Evolutionary conservation across 2,329 filamentous ascomycete genomes (phyloP).

Genomic region (Colletotrichum plurivorum): DNA sequence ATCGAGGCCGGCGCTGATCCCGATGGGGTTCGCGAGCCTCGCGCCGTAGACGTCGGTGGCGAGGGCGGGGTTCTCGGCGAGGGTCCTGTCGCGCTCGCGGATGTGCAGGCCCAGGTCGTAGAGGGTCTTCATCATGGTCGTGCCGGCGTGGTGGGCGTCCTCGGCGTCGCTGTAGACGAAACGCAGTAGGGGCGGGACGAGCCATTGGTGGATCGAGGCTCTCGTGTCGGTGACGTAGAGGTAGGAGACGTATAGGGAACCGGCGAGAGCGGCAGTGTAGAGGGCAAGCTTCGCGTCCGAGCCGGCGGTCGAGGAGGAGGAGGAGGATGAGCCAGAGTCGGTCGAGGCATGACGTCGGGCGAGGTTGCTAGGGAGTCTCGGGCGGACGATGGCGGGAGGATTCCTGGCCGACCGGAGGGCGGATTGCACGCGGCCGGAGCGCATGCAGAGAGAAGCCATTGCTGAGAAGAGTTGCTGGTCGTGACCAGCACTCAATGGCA

Average conservation of each 20-base stretch:
- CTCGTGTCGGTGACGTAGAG: slow-evolving; percentile 83
- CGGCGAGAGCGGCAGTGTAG: slow-evolving; percentile 58
- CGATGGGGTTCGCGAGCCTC: slow-evolving; percentile 86
- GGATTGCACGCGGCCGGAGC: slow-evolving; percentile 44
- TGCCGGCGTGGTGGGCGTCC: slow-evolving; percentile 90
- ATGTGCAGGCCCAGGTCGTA: slow-evolving; percentile 84
- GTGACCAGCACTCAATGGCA: slow-evolving; percentile 52
- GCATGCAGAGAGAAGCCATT: slow-evolving; percentile 50
- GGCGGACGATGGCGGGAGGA: slow-evolving; percentile 36
- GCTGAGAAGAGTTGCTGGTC: slow-evolving; percentile 44
- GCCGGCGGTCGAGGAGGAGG: slow-evolving; percentile 39
- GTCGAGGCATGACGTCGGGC: slow-evolving; percentile 51
- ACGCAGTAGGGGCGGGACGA: slow-evolving; percentile 77
- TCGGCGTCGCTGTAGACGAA: slow-evolving; percentile 82
- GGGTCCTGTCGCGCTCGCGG: slow-evolving; percentile 76
- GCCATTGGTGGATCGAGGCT: slow-evolving; percentile 77
- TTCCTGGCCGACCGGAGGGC: slow-evolving; percentile 43
- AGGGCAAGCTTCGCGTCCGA: slow-evolving; percentile 55
- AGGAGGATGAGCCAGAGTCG: slow-evolving; percentile 39
- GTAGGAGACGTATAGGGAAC: slow-evolving; percentile 65
- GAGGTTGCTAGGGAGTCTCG: slow-evolving; percentile 45
- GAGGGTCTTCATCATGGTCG: slow-evolving; percentile 77
- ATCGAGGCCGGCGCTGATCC: slow-evolving; percentile 95
- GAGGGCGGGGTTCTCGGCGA: slow-evolving; percentile 50
- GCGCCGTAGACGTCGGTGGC: slow-evolving; percentile 78